Evolutionary conservation across 179 eudicot species (phyloP).

Genomic region (Dionaea muscipula): DNA sequence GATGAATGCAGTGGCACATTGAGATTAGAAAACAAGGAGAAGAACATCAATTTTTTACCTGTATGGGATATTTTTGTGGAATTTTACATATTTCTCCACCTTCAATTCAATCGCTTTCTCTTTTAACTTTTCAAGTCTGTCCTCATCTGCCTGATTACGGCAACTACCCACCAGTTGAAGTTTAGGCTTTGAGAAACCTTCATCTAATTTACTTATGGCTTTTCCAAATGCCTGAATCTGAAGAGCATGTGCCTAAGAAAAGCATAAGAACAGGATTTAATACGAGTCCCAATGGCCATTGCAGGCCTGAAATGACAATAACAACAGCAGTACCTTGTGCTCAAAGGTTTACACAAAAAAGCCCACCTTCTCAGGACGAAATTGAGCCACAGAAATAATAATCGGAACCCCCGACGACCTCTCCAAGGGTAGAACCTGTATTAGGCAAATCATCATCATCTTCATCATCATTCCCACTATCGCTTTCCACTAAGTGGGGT

Average conservation of each 20-base stretch:
- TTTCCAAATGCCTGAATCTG: conserved; percentile 86
- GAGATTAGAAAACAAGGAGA: not conserved
- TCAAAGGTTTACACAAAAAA: conserved; percentile 18
- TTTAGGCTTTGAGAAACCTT: conserved; percentile 49
- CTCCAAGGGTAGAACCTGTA: conserved; percentile 73
- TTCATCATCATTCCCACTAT: no score
- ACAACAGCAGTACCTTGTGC: conserved; percentile 16
- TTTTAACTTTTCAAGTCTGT: conserved; percentile 64
- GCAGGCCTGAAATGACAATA: conserved; percentile 10
- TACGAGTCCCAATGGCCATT: conserved; percentile 8
- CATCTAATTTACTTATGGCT: conserved; percentile 40
- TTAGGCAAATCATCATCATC: no score
- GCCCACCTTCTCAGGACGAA: conserved; percentile 97
- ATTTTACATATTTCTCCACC: conserved; percentile 66
- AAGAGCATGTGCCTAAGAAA: conserved; percentile 63
- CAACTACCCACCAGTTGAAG: conserved; percentile 94
- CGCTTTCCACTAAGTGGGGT: no score
- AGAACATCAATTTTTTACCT: conserved; percentile 33
- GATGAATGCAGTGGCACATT: not conserved
- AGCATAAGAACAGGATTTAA: conserved; percentile 9
- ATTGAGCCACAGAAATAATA: conserved; percentile 88
- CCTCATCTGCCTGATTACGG: conserved; percentile 75
- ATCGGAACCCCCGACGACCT: conserved; percentile 33
- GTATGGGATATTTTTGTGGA: conserved; percentile 70
- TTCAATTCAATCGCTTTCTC: conserved; percentile 53